phyloP scores from a whole-genome alignment of 164 flowering plant genomes.

The Macadamia integrifolia region DNA sequence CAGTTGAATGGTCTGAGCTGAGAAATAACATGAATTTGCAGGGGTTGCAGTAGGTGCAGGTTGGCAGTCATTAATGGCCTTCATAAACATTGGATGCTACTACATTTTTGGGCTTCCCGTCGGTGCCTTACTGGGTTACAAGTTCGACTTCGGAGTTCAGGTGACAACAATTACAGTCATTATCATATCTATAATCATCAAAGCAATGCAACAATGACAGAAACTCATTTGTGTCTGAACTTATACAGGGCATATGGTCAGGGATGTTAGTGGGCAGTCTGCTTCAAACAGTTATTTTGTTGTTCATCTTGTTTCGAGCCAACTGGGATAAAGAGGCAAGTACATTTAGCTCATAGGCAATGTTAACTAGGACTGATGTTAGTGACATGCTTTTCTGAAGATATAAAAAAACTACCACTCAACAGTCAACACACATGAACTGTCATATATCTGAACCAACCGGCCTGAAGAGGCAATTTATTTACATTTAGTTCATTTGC shows the following conservation, averaged over 20 bases:
- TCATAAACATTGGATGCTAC: conserved; percentile 41
- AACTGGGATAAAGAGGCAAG: conserved; percentile 49
- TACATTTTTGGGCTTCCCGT: conserved; percentile 49
- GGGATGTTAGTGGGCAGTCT: conserved; percentile 39
- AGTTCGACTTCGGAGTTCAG: conserved; percentile 26
- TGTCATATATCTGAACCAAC: no score
- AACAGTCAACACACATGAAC: no score
- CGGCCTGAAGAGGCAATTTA: no score
- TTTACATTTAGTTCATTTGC: no score
- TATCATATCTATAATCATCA: not conserved
- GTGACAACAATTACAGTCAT: conserved; percentile 4
- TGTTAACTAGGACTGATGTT: no score
- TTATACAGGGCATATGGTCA: conserved; percentile 38
- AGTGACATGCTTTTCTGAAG: no score
- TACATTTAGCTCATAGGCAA: not conserved
- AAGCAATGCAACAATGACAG: not conserved
- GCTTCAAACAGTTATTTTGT: conserved; percentile 34
- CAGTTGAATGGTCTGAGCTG: not conserved
- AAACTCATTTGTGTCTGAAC: not conserved
- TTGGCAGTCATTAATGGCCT: conserved; percentile 47
- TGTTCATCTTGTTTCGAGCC: conserved; percentile 21
- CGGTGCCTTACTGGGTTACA: conserved; percentile 44
- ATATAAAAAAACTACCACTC: no score
- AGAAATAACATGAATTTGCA: conserved; percentile 14
- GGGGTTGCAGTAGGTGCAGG: conserved; percentile 71